Base-by-base conservation (phyloP, 495 filamentous ascomycete genomes). In the Margaritispora aquatica region DNA sequence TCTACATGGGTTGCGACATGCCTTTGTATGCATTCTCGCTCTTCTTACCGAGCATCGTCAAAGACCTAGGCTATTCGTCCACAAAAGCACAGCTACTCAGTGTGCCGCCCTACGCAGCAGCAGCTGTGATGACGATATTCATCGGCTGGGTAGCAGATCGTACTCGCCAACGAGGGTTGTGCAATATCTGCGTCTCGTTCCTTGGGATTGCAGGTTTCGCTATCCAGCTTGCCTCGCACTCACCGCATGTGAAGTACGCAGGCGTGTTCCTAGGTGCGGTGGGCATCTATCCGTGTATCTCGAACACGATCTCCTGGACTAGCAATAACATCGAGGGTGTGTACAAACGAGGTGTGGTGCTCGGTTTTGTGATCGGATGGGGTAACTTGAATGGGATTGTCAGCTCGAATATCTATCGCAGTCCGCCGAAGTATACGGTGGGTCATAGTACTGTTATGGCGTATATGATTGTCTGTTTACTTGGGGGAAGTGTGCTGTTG, bases 321-420 rank as follows among this genome's bases (percentile, higher is more conserved):
- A 83, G 83, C 49, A 97, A 97, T 73, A 97, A 97, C 63, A 83
- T 83, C 23, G 93, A 96, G 72, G 93, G 93, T 20, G 88, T 92
- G 2, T 95, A 96, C 73, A 96, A 96, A 76, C 82, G 93, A 22
- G 93, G 92, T 21, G 84, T 96, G 1, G 87, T 88, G 0, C 71
- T 96, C 2, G 92, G 92, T 0, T 84, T 96, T 36, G 88, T 96
- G 23, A 92, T 95, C 59, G 90, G 90, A 17, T 96, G 91, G 90
- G 92, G 92, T 8, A 97, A 97, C 61, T 75, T 97, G 22, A 96
- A 94, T 72, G 90, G 91, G 19, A 82, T 96, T 44, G 87, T 96
- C 51, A 84, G 80, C 61, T 87, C 81, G 58, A 93, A 94, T 69
- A 90, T 83, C 57, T 83, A 76, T 67, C 73, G 69, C 48, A 68